Evolutionary conservation across 208 protist species (phyloP).

Genomic region (Wallacemonas sp.): DNA sequence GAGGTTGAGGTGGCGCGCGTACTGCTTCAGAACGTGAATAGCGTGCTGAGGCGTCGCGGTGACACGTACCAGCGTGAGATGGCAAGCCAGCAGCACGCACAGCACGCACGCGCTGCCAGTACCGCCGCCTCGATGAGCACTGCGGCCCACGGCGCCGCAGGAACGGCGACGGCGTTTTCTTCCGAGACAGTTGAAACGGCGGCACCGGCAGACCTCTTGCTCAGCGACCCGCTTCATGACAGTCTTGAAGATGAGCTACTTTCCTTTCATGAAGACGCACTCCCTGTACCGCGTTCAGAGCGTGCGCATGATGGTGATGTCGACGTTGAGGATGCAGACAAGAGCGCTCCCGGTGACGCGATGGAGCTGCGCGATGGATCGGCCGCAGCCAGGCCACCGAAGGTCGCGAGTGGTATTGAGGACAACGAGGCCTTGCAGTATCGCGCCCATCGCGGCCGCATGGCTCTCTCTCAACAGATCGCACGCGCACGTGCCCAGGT

Average conservation of each 20-base stretch:
- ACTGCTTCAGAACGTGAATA: slow-evolving; percentile 44
- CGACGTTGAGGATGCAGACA: too few relatives aligned
- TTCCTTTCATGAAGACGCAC: too few relatives aligned
- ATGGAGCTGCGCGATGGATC: too few relatives aligned
- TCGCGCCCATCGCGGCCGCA: neutral
- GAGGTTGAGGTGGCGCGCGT: slow-evolving; percentile 34
- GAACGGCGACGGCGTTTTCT: too few relatives aligned
- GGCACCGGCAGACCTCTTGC: too few relatives aligned
- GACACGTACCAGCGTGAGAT: slow-evolving; percentile 2
- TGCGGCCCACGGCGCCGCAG: too few relatives aligned
- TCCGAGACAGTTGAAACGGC: too few relatives aligned
- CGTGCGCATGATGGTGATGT: too few relatives aligned
- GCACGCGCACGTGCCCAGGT: slow-evolving; percentile 7
- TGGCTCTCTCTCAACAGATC: slow-evolving; percentile 5
- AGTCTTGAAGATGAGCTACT: neutral
- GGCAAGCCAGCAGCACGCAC: slow-evolving; percentile 3
- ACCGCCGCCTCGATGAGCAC: too few relatives aligned
- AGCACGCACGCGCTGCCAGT: neutral
- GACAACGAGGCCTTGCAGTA: neutral
- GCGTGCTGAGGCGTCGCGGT: slow-evolving; percentile 40
- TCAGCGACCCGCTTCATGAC: too few relatives aligned
- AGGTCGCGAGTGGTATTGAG: neutral
- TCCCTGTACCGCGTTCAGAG: too few relatives aligned
- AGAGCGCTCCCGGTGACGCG: neutral
- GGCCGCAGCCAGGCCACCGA: too few relatives aligned